phyloP scores from a whole-genome alignment of 2,329 filamentous ascomycete species.

The Dendrostoma leiphaemia region DNA sequence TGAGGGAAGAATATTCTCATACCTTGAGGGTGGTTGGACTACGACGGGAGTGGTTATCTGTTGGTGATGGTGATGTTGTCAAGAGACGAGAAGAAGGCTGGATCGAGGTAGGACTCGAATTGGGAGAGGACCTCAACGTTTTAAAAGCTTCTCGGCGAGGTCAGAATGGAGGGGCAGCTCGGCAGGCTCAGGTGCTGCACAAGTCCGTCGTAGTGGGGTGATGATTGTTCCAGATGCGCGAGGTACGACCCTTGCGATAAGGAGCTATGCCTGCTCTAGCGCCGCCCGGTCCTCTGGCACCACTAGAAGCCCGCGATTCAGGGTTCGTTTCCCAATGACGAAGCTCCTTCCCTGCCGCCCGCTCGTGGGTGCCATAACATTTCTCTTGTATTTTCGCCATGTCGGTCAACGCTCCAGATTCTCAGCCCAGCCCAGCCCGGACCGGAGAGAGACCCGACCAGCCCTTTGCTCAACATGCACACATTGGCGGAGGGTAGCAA shows the following conservation, averaged over 20 bases:
- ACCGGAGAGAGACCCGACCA: too few relatives aligned
- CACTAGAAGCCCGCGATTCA: slow-evolving; percentile 6
- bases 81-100: slow-evolving; percentile 6
- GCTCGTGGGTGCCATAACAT: background rate
- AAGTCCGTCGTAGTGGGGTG: slow-evolving; percentile 19
- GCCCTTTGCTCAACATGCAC: too few relatives aligned
- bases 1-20: slow-evolving; percentile 1
- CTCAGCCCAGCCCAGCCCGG: too few relatives aligned
- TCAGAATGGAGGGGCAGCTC: slow-evolving; percentile 7
- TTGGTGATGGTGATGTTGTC: background rate
- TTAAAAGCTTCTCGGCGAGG: slow-evolving; percentile 17
- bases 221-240: background rate
- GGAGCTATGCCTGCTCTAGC: slow-evolving; percentile 5
- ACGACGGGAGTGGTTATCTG: slow-evolving; percentile 3
- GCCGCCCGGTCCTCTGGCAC: slow-evolving; percentile 2
- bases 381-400: background rate
- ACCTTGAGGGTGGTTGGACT: slow-evolving; percentile 13
- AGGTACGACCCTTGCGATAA: slow-evolving; percentile 1
- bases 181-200: background rate
- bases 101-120: slow-evolving; percentile 1
- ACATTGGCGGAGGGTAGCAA: background rate
- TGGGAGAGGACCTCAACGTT: slow-evolving; percentile 13
- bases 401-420: too few relatives aligned
- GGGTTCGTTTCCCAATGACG: background rate
- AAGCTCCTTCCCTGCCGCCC: background rate